Base-by-base conservation (phyloP, 164 flowering plant genomes). In the Annona squamosa region DNA sequence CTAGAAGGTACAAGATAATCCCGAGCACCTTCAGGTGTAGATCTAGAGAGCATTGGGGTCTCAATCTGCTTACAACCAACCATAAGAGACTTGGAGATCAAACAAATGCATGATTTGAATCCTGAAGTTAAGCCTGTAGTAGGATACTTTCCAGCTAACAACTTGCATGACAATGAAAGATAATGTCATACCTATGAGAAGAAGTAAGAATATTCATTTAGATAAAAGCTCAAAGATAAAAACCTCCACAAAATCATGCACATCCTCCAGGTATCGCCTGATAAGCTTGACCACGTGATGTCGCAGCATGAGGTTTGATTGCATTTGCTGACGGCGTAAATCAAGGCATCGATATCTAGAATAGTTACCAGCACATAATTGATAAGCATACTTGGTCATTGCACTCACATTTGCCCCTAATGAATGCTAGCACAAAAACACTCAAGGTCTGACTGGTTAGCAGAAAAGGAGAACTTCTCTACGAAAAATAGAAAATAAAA, bases 1-100 rank as follows among this genome's bases (percentile, higher is more conserved):
- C 97, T 88, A 77, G 99, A 90, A 57, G 99, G 97, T 63, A 94
- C 99, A 76, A 94, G 82, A 85, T 92, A 94, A 88, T 92, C 97
- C 57, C 97, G 88, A n/a, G 99, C 97, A 80, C 97, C 97, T 84
- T 94, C 99, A 65, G 97, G 99, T 65, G 99, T 94, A 63, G 99
- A 94, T 79, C 91, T 89, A 71, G 90, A 92, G 71, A 94, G 92
- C 71, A 91, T 84, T 76, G 99, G 97, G 74, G 98, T 94, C 86
- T 92, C 98, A 85, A 94, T 90, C 98, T 94, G 84, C 89, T 86
- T 89, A 81, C 76, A 85, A 84, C 79, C 76, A 85, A 84, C 79
- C 84, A 87, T 71, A 71, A 79, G 72, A 79, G 64, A 74, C 57
- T 83, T 81, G 72, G 72, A 26, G 37, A 84, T 80, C 79, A 84